Evolutionary conservation across 2,329 filamentous ascomycete species (phyloP), one percentile per base, ranked within the genome.

Genomic region (Aquanectria penicillioides): DNA sequence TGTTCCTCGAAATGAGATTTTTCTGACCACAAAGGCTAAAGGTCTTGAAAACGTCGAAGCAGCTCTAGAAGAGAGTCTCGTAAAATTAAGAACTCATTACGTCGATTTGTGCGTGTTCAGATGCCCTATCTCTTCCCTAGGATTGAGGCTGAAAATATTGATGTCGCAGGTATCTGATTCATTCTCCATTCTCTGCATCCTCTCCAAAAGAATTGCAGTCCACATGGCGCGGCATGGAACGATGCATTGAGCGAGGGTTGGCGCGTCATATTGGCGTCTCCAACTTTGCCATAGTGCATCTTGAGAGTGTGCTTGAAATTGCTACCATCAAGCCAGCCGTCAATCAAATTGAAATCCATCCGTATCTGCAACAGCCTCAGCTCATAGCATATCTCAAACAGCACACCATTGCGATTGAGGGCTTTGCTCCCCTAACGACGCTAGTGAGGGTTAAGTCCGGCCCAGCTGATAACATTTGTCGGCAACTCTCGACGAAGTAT

Each of bases 291-390:
- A 47, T 56, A 8, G n/a, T 29, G 4, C 58, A 62, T 20, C 7
- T 65, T 6, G 43, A 57, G 15, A 56, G 43, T 10, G 25, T 65
- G 6, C 57, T 65, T 2, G 7, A 31, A 12, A 50, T 34, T 2
- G 47, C 52, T 11, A 58, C 34, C 2, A 55, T 65, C 26, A 57
- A 41, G 31, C 62, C 62, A 7, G 41, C 57, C 1, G 50, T 37
- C 6, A 61, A 61, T 26, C 62, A 65, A 50, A 44, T 65, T 6
- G 62, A 65, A 22, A 23, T 63, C 31, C 62, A 65, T 41, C 62
- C 62, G 13, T 65, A 61, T 22, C 57, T 65, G 5, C 50, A 59
- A 8, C 53, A 59, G 10, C 5, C 9, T 11, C 53, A 63, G 3
- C 25, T 61, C 7, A 13, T 57, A 6, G 26, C 47, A 4, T 65